Conservation (phyloP, 495 filamentous ascomycete species). For the Aspergillus conjunctus region DNA sequence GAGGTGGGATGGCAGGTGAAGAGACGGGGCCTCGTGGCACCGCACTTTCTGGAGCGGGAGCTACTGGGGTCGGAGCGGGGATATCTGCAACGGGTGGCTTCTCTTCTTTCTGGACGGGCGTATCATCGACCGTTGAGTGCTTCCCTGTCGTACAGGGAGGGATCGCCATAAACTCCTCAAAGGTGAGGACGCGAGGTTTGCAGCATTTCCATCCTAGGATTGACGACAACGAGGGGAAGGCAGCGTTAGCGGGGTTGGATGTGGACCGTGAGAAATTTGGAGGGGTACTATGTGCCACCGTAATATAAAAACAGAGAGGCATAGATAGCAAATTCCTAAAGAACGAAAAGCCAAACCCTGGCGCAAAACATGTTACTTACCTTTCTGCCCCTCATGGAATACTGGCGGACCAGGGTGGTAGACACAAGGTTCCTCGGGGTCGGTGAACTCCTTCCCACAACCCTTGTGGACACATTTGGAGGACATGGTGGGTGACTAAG, state of each 20-base stretch:
- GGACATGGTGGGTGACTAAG: conserved; percentile 58
- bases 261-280: conserved; percentile 9
- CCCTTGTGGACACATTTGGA: conserved; percentile 95
- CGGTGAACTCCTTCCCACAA: conserved; percentile 85
- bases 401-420: conserved; percentile 94
- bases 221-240: conserved; percentile 12
- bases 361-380: conserved; percentile 58
- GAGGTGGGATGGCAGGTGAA: conserved; percentile 55
- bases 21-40: conserved; percentile 38
- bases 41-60: conserved; percentile 26
- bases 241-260: conserved; percentile 11
- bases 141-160: conserved; percentile 92
- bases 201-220: conserved; percentile 95
- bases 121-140: conserved; percentile 85
- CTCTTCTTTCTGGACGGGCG: conserved; percentile 58
- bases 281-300: conserved; percentile 12
- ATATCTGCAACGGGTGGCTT: conserved; percentile 35
- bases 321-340: conserved; percentile 1
- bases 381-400: conserved; percentile 99
- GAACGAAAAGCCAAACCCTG: conserved; percentile 8
- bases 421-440: conserved; percentile 80
- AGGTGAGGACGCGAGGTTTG: conserved; percentile 95
- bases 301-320: conserved; percentile 1
- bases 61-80: conserved; percentile 32
- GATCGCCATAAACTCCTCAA: conserved; percentile 96